phyloP scores from a whole-genome alignment of 495 filamentous ascomycete species.

The Rusavskia elegans region DNA sequence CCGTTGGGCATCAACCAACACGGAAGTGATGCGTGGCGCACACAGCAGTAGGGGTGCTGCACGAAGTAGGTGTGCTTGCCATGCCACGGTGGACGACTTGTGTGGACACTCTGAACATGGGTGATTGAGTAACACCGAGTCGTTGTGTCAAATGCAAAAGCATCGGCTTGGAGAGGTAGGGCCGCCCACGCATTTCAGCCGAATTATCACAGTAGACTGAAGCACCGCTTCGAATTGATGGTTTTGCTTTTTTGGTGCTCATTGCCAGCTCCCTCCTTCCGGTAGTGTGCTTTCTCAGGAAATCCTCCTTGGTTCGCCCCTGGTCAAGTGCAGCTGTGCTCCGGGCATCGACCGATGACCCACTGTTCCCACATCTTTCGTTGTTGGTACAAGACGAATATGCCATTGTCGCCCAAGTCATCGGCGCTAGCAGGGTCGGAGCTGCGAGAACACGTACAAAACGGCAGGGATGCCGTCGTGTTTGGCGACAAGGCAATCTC shows the following conservation, averaged over 20 bases:
- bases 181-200: too few species aligned
- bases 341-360: slow-evolving; percentile 27
- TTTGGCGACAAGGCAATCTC: slow-evolving; percentile 24
- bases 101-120: too few species aligned
- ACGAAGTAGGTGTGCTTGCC: neutral
- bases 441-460: slow-evolving; percentile 26
- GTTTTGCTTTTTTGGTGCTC: neutral
- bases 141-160: too few species aligned
- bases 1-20: neutral
- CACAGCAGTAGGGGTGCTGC: neutral
- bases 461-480: slow-evolving; percentile 27
- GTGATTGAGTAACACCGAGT: too few species aligned
- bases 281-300: neutral
- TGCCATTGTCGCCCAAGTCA: slow-evolving; percentile 43
- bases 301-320: too few species aligned
- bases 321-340: slow-evolving; percentile 8
- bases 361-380: slow-evolving; percentile 49
- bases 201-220: too few species aligned
- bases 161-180: too few species aligned
- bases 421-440: slow-evolving; percentile 18
- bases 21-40: neutral
- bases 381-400: slow-evolving; percentile 32
- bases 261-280: neutral
- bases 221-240: too few species aligned
- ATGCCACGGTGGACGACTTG: neutral